Evolutionary conservation across 208 protist species (phyloP), one percentile per base, ranked within the genome.

Genomic region (Naegleria fowleri): DNA sequence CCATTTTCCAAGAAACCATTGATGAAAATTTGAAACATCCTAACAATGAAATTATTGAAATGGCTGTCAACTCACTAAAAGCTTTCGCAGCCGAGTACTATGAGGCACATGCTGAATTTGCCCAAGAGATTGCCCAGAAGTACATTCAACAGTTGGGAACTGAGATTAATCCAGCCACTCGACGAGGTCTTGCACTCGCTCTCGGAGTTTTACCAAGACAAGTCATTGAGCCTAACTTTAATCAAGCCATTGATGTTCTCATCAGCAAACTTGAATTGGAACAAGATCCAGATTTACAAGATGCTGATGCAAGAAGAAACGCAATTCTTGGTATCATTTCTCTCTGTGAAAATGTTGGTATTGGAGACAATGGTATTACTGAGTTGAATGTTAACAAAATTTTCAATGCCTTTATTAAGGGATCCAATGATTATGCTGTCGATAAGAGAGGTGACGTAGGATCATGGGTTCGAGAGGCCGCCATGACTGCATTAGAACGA

Each of bases 371-470:
- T 41, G 55, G 90, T 48, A 48, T 92, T 38, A 86, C 36, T 43
- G 90, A 93, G 33, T 93, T 91, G 16, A 19, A 90, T 91, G 55
- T 89, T 3, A 86, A 67, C 19, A 75, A 92, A 9, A 92, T 97
- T 38, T 94, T 94, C 25, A 92, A 91, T 15, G 94, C 94, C 43
- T 59, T 98, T 43, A 75, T 98, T 43, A 51, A 48, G 1, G 94
- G 94, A 16, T 91, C 96, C 52, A 92, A 97, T 9, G 98, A 99
- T 93, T 99, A 99, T 93, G 94, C 95, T 33, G 94, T 96, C 13
- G 98, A 99, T 91, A 97, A 97, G 90, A 95, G 98, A 88, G 98
- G 98, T 89, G 98, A 99, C 92, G 97, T 99, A 36, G 98, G 98
- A n/a, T 98, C 96, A 48, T 99, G 98, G 96, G 97, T 99, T 36